Conservation (phyloP, 306 rosid genomes). For the Erythrophleum fordii region DNA sequence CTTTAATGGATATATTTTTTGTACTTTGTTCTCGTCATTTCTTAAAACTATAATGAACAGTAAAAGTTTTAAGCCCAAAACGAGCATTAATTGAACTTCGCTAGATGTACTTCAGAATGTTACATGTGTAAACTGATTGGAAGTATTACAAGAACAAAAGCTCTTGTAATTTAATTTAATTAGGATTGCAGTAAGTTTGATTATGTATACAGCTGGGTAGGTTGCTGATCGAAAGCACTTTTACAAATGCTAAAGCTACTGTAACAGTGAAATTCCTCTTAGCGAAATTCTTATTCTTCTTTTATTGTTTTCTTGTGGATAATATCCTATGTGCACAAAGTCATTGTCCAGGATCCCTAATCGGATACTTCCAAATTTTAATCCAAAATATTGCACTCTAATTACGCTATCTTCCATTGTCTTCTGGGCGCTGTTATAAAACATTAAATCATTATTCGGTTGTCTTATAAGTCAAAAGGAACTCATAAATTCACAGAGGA, state of each 20-base stretch:
- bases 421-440: not conserved
- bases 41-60: too few species aligned
- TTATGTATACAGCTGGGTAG: not conserved
- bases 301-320: not conserved
- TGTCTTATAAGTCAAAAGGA: not conserved
- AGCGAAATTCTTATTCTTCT: constrained; percentile 1
- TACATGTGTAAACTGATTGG: too few species aligned
- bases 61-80: too few species aligned
- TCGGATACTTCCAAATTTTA: not conserved
- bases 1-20: too few species aligned
- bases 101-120: too few species aligned
- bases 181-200: too few species aligned
- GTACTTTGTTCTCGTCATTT: too few species aligned
- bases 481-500: not conserved
- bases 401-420: constrained; percentile 23
- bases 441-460: too few species aligned
- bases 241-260: not conserved
- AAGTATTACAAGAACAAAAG: too few species aligned
- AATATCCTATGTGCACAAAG: not conserved
- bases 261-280: not conserved
- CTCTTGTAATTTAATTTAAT: too few species aligned
- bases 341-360: constrained; percentile 22
- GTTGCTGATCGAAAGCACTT: not conserved
- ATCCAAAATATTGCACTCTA: constrained; percentile 1
- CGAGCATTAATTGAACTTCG: too few species aligned